Base-by-base conservation (phyloP, 148 eudicot species). In the Silene conica region DNA sequence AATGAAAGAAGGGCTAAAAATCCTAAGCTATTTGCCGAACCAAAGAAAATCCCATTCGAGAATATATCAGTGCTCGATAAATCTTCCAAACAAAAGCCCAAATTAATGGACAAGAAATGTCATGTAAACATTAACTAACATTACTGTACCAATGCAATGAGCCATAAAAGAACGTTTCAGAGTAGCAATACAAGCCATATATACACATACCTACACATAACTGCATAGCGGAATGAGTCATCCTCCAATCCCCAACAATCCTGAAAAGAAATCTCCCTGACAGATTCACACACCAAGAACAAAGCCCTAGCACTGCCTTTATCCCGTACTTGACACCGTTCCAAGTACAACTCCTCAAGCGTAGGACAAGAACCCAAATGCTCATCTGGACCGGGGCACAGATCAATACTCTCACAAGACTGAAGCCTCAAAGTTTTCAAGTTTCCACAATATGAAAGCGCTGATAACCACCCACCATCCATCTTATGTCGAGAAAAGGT, bases 201-300 rank as follows among this genome's bases (percentile, higher is more conserved):
- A n/a, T n/a, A 38, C 41, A 74, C 78, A 74, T 92, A 95, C 98
- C 98, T 86, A 77, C 91, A 90, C 52, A 88, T 72, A 81, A 81
- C 86, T 26, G 96, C 88, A 78, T 81, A 65, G 43, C 80, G 84
- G 74, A 95, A 87, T 21, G 72, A 41, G 41, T 76, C 85, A 79
- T 95, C 85, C 43, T 92, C 97, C 73, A 95, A 85, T 45, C 98
- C 98, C 97, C 97, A 95, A 80, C 98, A 95, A 67, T 92, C 92
- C 80, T 78, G 85, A 21, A 95, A 76, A 55, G 82, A 78, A n/a
- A 95, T 83, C 77, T 85, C 89, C 75, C 88, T 84, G 46, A 92
- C 87, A 52, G 83, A 73, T 63, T 84, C 79, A 80, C 92, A 92
- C 72, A 87, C 97, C 57, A 84, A 26, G 81, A 92, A 92, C 87